Evolutionary conservation across 169 alveolate genomes (phyloP), one percentile per base, ranked within the genome.

Genomic region (Hammondia hammondi): DNA sequence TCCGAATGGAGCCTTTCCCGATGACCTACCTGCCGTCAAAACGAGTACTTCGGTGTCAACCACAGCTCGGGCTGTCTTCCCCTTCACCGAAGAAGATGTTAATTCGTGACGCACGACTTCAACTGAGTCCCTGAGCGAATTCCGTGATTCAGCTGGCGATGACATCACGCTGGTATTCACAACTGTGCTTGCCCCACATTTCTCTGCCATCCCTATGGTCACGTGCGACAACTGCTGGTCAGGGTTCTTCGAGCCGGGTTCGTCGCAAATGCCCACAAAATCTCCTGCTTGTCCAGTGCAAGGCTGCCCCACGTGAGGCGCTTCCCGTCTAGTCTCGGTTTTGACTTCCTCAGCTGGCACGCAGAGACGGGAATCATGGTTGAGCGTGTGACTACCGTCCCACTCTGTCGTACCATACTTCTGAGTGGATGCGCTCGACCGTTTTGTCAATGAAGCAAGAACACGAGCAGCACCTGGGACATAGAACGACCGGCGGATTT

Each of bases 381-480:
- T 77, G 87, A 39, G 46, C 87, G 48, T 37, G 48, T 77, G 56
- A 32, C 46, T 77, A 4, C 48, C 87, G 27, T 32, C 87, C 45
- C 56, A 39, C 48, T 39, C 87, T 32, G 87, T 17, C 45, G 87
- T 32, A 17, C 29, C 46, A 32, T 39, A 39, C 56, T 32, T 77
- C 29, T 39, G 87, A 77, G 87, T 77, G 32, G 87, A 32, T 10
- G 87, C 45, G 87, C 46, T 39, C 48, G 87, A 39, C 32, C 87
- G 87, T 39, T 77, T 77, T 32, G 87, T 77, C 56, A 77, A 39
- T 37, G 87, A 77, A 32, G 87, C 87, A 37, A 77, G 32, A 39
- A 77, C 87, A 32, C 87, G 87, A 77, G 87, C 45, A 21, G 87
- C 87, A 77, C 87, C 87, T 77, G 87, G 87, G 48, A 77, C 87